These are phyloP conservation scores for Westerdykella aurantiaca DNA, from an alignment of 2,329 filamentous ascomycete species.

Conservation along the genomic window DNA sequence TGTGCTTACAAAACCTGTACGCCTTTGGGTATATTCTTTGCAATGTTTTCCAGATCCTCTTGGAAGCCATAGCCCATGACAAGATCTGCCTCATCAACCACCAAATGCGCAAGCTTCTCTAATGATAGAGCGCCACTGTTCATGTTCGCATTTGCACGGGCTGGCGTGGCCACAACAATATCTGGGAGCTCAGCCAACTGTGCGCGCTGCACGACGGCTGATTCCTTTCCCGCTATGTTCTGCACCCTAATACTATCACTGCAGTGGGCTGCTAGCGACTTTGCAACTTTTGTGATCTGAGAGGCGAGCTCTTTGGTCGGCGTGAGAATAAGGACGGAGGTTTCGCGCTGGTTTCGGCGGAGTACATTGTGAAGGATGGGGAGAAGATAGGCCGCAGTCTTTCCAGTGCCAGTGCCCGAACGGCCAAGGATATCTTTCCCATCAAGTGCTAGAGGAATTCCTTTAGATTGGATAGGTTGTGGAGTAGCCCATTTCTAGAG, in stretches of 20 bases:
- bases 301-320: constrained; percentile 92
- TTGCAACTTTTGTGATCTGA: constrained; percentile 76
- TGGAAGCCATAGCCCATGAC: constrained; percentile 92
- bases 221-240: constrained; percentile 86
- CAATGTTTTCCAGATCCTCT: constrained; percentile 76
- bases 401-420: constrained; percentile 91
- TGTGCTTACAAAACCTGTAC: constrained; percentile 65
- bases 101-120: constrained; percentile 65
- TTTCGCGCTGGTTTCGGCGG: constrained; percentile 66
- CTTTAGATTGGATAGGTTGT: constrained; percentile 80
- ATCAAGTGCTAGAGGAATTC: constrained; percentile 80
- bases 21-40: constrained; percentile 71
- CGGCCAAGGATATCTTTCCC: constrained; percentile 88
- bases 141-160: constrained; percentile 73
- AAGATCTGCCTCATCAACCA: constrained; percentile 91
- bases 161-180: constrained; percentile 83
- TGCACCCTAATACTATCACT: constrained; percentile 74
- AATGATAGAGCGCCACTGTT: constrained; percentile 66
- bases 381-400: constrained; percentile 92
- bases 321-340: constrained; percentile 79
- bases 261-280: constrained; percentile 74
- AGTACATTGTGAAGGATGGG: constrained; percentile 82
- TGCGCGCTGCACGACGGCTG: constrained; percentile 80
- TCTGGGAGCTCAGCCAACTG: constrained; percentile 82
- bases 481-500: constrained; percentile 67